Evolutionary conservation across 345 rosid species (phyloP).

Genomic region (Euphorbia pulcherrima): DNA sequence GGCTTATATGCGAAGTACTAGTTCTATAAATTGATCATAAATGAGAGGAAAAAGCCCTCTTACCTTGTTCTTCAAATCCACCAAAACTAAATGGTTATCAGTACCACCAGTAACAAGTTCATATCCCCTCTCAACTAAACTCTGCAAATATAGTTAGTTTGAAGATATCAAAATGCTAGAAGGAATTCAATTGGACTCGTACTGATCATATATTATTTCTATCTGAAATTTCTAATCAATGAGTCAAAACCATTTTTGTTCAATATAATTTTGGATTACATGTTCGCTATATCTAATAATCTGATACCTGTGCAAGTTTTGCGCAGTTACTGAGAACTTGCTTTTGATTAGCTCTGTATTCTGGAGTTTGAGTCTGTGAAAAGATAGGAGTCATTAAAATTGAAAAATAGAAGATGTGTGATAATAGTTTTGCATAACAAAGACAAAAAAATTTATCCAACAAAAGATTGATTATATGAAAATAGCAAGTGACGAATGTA

Average conservation of each 20-base stretch:
- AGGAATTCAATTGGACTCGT: background rate
- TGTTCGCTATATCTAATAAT: constrained; percentile 4
- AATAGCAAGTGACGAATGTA: no score
- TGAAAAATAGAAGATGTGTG: background rate
- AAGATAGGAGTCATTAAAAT: background rate
- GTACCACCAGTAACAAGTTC: constrained; percentile 98
- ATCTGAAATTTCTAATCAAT: background rate
- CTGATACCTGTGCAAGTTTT: constrained; percentile 76
- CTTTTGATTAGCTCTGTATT: constrained; percentile 95
- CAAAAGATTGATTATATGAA: no score
- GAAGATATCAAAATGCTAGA: constrained; percentile 11
- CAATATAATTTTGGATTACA: constrained; percentile 5
- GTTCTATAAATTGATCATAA: background rate
- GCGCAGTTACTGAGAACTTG: constrained; percentile 85
- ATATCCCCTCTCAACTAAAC: constrained; percentile 58
- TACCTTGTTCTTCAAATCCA: constrained; percentile 90
- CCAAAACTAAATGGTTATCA: constrained; percentile 96
- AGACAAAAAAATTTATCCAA: background rate
- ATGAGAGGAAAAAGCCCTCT: constrained; percentile 16
- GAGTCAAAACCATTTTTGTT: background rate
- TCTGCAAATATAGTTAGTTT: constrained; percentile 39
- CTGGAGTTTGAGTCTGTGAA: constrained; percentile 81
- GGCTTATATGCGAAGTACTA: background rate
- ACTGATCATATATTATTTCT: background rate
- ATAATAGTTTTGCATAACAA: background rate